A percentile compares a stretch with the other conserved stretches of the same genome.
These are phyloP conservation scores for Dioszegia hungarica DNA, from an alignment of 768 basidiomycete species.

Conservation along the genomic window DNA sequence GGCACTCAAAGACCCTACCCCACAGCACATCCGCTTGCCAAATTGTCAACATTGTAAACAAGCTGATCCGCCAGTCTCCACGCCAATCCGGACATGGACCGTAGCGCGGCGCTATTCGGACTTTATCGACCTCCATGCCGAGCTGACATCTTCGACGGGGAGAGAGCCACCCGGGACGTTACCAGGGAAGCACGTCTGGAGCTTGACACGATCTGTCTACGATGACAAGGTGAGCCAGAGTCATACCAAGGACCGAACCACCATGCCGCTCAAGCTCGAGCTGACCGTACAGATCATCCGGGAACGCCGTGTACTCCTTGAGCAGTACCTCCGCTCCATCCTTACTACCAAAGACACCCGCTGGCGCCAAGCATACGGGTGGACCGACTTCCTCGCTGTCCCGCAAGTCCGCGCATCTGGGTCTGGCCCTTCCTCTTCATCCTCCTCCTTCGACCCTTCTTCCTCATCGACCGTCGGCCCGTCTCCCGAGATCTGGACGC, in stretches of 20 bases:
- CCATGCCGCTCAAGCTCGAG: background rate
- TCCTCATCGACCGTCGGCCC: slow-evolving; percentile 11
- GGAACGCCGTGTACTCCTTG: slow-evolving; percentile 71
- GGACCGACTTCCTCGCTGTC: slow-evolving; percentile 85
- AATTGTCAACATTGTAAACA: background rate
- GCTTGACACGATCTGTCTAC: slow-evolving; percentile 56
- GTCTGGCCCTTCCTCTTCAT: background rate
- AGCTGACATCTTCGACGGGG: slow-evolving; percentile 72
- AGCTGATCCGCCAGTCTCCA: slow-evolving; percentile 56
- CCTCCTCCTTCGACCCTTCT: slow-evolving; percentile 3
- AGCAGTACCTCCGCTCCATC: slow-evolving; percentile 80
- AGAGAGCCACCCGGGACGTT: slow-evolving; percentile 72
- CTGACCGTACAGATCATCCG: slow-evolving; percentile 55
- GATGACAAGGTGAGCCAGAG: slow-evolving; percentile 56
- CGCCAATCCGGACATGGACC: slow-evolving; percentile 85
- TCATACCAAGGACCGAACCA: too few relatives aligned
- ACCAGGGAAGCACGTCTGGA: slow-evolving; percentile 77
- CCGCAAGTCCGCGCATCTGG: slow-evolving; percentile 49
- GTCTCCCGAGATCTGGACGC: slow-evolving; percentile 9
- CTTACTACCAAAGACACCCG: slow-evolving; percentile 70
- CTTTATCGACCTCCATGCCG: slow-evolving; percentile 78
- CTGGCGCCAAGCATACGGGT: slow-evolving; percentile 70
- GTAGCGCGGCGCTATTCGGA: slow-evolving; percentile 94
- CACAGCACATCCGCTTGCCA: too few relatives aligned
- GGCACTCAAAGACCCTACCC: too few relatives aligned